A percentile compares a stretch with the other conserved stretches of the same genome.
Conservation (phyloP, 176 grass and related monocot species). For the Chloris gayana region DNA sequence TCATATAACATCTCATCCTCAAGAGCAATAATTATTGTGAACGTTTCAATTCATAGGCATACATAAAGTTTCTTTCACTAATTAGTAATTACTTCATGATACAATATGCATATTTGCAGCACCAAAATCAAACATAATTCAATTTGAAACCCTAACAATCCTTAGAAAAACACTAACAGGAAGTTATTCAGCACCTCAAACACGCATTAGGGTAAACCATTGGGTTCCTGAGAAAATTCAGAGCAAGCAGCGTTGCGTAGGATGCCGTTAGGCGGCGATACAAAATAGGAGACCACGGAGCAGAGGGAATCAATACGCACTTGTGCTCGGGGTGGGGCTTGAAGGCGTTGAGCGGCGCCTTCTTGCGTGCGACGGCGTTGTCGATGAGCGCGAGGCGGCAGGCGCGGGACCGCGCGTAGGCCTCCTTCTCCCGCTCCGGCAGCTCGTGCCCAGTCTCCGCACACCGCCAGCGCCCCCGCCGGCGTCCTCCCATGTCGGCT, state of each 20-base stretch:
- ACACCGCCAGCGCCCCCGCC: conserved; percentile 70
- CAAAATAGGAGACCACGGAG: neutral
- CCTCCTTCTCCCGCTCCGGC: conserved; percentile 74
- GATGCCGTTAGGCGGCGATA: neutral
- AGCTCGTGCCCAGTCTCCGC: conserved; percentile 85
- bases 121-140: neutral
- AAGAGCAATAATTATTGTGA: neutral
- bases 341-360: conserved; percentile 79
- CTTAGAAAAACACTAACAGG: neutral
- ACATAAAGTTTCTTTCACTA: neutral
- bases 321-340: conserved; percentile 74
- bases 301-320: conserved; percentile 37
- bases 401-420: conserved; percentile 66
- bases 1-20: neutral
- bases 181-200: too few species aligned
- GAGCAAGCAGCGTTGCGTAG: too few species aligned
- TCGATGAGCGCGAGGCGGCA: conserved; percentile 88
- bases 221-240: too few species aligned
- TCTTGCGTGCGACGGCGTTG: conserved; percentile 62
- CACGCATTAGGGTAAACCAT: too few species aligned
- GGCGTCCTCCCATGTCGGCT: conserved; percentile 72
- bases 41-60: neutral
- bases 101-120: neutral
- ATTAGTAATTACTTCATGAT: neutral
- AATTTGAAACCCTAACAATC: conserved; percentile 19